Base-by-base conservation (phyloP, 306 rosid species). In the Malus fusca region DNA sequence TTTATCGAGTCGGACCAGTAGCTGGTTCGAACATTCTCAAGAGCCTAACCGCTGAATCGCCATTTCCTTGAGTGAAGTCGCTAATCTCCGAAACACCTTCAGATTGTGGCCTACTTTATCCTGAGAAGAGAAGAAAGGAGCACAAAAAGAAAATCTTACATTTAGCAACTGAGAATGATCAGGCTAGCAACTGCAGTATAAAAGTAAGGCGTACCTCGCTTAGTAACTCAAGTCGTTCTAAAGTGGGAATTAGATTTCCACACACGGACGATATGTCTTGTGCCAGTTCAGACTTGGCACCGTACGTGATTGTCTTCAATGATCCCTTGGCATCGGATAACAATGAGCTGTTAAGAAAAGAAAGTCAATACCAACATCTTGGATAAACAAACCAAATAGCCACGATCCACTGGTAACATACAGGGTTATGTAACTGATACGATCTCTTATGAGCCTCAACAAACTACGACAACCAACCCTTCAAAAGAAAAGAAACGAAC, bases 41-140 rank as follows among this genome's bases (percentile, higher is more conserved):
- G 79, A 72, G 44, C 68, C 79, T 65, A 85, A 48, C 78, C 85
- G 90, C 60, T 87, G 93, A 79, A 89, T 83, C 46, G 94, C 80
- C 64, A 90, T 73, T 79, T 90, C 99, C 88, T 92, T 90, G 51
- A 91, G 86, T 12, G 96, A 95, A 82, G 93, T 87, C 61, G 85
- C 90, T 75, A 95, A 80, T 84, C 97, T 87, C 52, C 82, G 79
- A 68, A 95, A 92, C 75, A 95, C 91, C 90, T 89, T 95, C 33
- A 95, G 90, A 79, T 84, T 87, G 81, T 86, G 96, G 23, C 96
- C 97, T 69, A 95, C 72, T 88, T 92, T 90, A 63, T 88, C 92
- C 99, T 92, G 97, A 62, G 79, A 79, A 26, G 37, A 62, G 69
- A 76, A 42, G 25, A 44, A 61, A 30, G 22, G 21, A 75, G 18